These are phyloP conservation scores for Ceratobasidium sp. DNA, from an alignment of 1,284 basidiomycete genomes.

Conservation along the genomic window DNA sequence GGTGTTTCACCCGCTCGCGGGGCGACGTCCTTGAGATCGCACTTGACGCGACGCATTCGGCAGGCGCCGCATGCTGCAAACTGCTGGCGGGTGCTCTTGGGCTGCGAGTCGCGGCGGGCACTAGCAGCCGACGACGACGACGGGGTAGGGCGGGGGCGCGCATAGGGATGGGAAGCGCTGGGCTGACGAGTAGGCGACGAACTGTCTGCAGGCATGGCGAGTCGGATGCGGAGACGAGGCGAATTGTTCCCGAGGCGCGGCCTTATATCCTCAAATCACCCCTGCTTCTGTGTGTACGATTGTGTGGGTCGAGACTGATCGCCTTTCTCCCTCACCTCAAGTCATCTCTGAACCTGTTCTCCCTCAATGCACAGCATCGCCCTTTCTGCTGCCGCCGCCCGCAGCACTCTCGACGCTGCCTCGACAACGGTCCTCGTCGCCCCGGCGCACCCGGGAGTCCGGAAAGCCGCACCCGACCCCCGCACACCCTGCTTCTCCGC, in stretches of 20 bases:
- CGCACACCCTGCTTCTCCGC: neutral
- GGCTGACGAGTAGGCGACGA: conserved; percentile 22
- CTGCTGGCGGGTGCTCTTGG: conserved; percentile 77
- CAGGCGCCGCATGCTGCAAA: conserved; percentile 90
- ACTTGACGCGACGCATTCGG: conserved; percentile 82
- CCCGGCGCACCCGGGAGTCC: conserved; percentile 14
- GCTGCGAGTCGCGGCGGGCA: conserved; percentile 50
- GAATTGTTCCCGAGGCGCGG: conserved; percentile 13
- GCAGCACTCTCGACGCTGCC: conserved; percentile 3
- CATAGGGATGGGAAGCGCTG: conserved; percentile 20
- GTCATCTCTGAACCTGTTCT: neutral
- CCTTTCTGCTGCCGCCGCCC: neutral
- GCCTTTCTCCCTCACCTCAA: neutral
- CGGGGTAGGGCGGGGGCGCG: conserved; percentile 16
- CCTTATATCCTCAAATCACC: neutral
- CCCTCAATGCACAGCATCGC: neutral
- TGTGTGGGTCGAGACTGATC: conserved; percentile 17
- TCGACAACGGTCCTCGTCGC: neutral
- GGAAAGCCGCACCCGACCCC: neutral
- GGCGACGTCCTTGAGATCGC: conserved; percentile 75
- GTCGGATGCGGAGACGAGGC: conserved; percentile 33
- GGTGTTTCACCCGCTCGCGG: conserved; percentile 51
- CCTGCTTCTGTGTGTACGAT: conserved; percentile 5
- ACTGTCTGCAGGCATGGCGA: conserved; percentile 17
- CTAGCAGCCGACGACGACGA: neutral